Conservation (phyloP, 208 protist species). For the Trypanosoma cruzi region DNA sequence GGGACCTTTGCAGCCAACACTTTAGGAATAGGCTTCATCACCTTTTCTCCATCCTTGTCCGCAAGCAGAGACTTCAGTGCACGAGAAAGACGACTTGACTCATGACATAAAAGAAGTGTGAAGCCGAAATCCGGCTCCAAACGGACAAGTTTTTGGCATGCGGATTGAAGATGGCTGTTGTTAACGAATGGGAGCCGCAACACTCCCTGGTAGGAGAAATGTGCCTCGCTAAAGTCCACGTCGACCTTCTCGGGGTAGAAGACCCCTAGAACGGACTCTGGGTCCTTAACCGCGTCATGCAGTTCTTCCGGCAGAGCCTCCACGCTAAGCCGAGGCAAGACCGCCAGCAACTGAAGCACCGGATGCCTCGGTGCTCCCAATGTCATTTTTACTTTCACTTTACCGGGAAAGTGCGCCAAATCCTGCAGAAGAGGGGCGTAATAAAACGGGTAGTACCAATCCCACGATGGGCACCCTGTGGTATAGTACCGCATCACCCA, state of each 20-base stretch:
- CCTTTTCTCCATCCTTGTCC: neutral
- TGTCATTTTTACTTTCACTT: constrained; percentile 72
- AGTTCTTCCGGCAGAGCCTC: constrained; percentile 91
- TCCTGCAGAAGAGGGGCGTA: constrained; percentile 97
- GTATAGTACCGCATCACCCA: constrained; percentile 99
- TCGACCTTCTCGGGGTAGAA: constrained; percentile 98
- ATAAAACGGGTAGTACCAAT: constrained; percentile 99
- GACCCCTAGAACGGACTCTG: constrained; percentile 91
- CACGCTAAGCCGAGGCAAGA: constrained; percentile 92
- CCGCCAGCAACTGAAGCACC: constrained; percentile 98
- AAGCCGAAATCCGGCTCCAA: constrained; percentile 74
- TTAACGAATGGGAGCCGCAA: constrained; percentile 90
- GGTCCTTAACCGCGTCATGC: constrained; percentile 91
- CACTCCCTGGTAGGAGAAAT: constrained; percentile 93
- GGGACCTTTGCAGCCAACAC: constrained; percentile 45
- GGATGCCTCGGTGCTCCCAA: constrained; percentile 93
- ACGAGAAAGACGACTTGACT: constrained; percentile 30
- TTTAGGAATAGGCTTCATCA: constrained; percentile 36
- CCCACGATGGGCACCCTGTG: constrained; percentile 96
- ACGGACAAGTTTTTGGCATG: constrained; percentile 65
- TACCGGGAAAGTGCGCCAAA: constrained; percentile 56
- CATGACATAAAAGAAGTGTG: constrained; percentile 81
- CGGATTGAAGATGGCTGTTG: constrained; percentile 48
- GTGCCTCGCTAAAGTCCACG: constrained; percentile 97
- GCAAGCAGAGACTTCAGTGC: constrained; percentile 23